These are phyloP conservation scores for Spiraea crenata DNA, from an alignment of 331 rosid species.

Conservation along the genomic window DNA sequence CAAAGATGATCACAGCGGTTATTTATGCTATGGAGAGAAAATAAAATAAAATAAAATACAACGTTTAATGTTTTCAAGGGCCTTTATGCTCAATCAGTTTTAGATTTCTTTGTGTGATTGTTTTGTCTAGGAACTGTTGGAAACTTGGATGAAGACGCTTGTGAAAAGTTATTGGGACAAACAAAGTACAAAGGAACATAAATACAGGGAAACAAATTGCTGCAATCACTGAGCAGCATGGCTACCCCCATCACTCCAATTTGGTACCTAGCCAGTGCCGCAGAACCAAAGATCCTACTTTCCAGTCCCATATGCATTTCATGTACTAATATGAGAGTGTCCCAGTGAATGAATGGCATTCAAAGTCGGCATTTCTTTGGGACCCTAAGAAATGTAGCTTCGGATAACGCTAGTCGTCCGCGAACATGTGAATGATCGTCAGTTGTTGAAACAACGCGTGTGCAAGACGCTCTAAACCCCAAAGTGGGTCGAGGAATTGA, in stretches of 20 bases:
- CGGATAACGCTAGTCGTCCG: no score
- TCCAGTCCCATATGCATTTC: background rate
- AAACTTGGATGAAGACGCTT: background rate
- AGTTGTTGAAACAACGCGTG: no score
- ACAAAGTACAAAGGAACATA: background rate
- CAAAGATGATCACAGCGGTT: no score
- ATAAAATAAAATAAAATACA: no score
- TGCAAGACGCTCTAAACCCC: background rate
- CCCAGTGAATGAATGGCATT: slow-evolving; percentile 9
- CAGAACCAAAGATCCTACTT: background rate
- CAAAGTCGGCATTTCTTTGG: slow-evolving; percentile 13
- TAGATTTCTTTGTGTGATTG: background rate
- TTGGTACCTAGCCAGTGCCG: background rate
- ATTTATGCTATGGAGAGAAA: no score
- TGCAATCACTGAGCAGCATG: background rate
- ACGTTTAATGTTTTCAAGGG: no score
- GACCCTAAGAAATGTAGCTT: slow-evolving; percentile 3
- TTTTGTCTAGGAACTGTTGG: background rate
- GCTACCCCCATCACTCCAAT: background rate
- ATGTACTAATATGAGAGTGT: background rate
- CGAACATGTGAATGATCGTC: no score
- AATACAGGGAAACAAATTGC: slow-evolving; percentile 8
- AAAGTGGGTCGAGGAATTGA: background rate
- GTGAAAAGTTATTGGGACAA: background rate
- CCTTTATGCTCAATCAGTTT: background rate